Evolutionary conservation across 148 eudicot species (phyloP), one percentile per base, ranked within the genome.

Genomic region (Rhododendron ferrugineum): DNA sequence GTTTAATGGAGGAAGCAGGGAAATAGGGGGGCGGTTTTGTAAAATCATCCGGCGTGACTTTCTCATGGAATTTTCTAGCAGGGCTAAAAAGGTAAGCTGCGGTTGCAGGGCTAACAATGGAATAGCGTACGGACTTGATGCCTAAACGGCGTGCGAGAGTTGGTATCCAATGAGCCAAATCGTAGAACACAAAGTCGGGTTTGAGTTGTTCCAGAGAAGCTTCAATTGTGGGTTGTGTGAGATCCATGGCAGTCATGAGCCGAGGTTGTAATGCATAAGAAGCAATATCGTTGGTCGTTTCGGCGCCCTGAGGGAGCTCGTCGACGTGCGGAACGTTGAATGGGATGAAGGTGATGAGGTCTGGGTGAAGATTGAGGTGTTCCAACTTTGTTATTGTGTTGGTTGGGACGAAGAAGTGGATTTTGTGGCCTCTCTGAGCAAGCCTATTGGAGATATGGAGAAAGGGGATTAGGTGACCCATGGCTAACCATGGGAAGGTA

Each of bases 401-500:
- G 22, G 78, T 62, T 3, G 93, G 95, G 64, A 89, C 68, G 58
- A 91, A 78, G 82, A 91, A 82, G 30, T 86, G 79, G 75, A 92
- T 84, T 83, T 42, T 85, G 84, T 92, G 93, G 86, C 89, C 90
- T 80, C 87, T 83, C 28, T 89, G 86, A 4, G 91, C 91, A 11
- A 92, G 84, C 85, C 88, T 90, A 90, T 92, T 91, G 89, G 93
- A 86, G 34, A 90, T 34, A 73, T 90, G 94, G 16, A 90, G 89
- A 74, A 72, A 92, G 36, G 93, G 84, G 26, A 91, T 91, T 42
- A 91, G 85, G 85, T 92, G 94, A 68, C 94, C 94, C 28, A 91
- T 83, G 46, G 93, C 94, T 76, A 88, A 90, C 94, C 94, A 92
- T 56, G 94, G 94, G 75, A 87, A 91, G 93, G 91, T 92, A 11